Base-by-base conservation (phyloP, 2,329 filamentous ascomycete genomes). In the Leptographium flavum region DNA sequence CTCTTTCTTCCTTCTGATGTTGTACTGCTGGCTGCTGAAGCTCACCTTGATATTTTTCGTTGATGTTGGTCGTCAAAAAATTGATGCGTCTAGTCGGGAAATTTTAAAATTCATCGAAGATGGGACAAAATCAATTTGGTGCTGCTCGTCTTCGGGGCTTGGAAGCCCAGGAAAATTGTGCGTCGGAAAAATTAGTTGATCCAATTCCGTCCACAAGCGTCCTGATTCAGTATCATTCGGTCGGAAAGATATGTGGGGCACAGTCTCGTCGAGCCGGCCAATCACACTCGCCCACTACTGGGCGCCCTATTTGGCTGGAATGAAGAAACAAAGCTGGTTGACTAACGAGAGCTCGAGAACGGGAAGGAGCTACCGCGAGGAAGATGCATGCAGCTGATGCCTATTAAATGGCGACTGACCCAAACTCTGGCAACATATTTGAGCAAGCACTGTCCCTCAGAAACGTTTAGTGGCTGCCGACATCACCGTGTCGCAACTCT, bases 41-140 rank as follows among this genome's bases (percentile, higher is more conserved):
- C 50, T 51, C 46, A 50, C 51, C 49, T 51, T 47, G 47, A 49
- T 47, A 47, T 52, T 55, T 50, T 51, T 54, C 45, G 51, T 50
- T 40, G 39, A 40, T 47, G 48, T 47, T 46, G 41, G 45, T 49
- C 47, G 49, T 43, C 45, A 45, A 47, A 51, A 49, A 43, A 39
- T 49, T 52, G 47, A 42, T 51, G 45, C 35, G 45, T 40, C 39
- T 48, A 33, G 39, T 45, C 47, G 47, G n/a, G 35, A 45, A 46
- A 49, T 52, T 49, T 46, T 25, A 50, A 47, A 47, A 32, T 46
- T 42, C 39, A 15, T 8, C 28, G 17, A 19, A 30, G 39, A 27
- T 31, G 17, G 28, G 25, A 40, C 27, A 41, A 42, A 42, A 31
- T 35, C 13, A 25, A 30, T 42, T 39, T 47, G 45, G 35, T 38